Evolutionary conservation across 2,329 filamentous ascomycete genomes (phyloP), one percentile per base, ranked within the genome.

Genomic region (Calonectria henricotiae): DNA sequence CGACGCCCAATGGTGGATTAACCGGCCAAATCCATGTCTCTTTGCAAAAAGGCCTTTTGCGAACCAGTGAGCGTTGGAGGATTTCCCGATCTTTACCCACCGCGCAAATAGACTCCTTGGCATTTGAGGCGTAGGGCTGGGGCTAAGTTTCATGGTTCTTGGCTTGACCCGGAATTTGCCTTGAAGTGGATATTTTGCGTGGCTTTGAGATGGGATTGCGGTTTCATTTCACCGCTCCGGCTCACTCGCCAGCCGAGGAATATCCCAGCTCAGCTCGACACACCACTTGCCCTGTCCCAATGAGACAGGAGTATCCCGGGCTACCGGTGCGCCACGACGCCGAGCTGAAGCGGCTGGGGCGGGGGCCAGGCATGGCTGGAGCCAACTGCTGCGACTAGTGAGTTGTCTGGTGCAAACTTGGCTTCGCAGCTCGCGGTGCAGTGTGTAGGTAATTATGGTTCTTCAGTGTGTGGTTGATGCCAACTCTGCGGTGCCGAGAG

Each of bases 301-400:
- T 58, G 35, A 35, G 51, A 37, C 32, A 58, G 20, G 30, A 9
- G 35, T 5, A 37, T 25, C 11, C 13, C 20, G n/a, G 35, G 32
- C 20, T 25, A 5, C 5, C 20, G 32, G 51, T 37, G 51, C 51
- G 51, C 51, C 51, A 58, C 20, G 51, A 30, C 51, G 51, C 37
- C 35, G 51, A 58, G 51, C 51, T 58, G 51, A 58, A 58, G 51
- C 51, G 51, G 51, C 51, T 58, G 51, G 51, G 39, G 51, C 51
- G 51, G 51, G 51, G 51, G 51, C 51, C 6, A 58, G 15, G 30
- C n/a, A 58, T 39, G 51, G 35, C 35, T 58, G 32, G 37, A 30
- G 32, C 13, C 51, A 58, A 58, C 51, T 58, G 20, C 51, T 20
- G 51, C 35, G 51, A 27, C 51, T 58, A 58, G 51, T n/a, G 35